These are phyloP conservation scores for Cucurbita argyrosperma DNA, from an alignment of 306 rosid species.

Conservation along the genomic window DNA sequence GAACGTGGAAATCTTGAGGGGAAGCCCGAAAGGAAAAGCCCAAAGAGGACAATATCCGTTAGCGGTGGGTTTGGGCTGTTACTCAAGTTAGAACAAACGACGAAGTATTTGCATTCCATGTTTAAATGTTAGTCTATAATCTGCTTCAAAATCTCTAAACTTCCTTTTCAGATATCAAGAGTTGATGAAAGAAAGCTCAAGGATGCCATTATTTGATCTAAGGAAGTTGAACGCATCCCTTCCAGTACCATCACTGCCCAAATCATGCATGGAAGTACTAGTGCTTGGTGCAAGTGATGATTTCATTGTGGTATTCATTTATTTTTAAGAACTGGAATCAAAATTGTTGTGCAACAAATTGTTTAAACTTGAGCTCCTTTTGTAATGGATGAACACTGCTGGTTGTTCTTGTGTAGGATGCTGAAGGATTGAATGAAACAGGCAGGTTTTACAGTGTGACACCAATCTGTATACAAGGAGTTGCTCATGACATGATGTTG, in stretches of 20 bases:
- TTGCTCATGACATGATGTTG: constrained; percentile 87
- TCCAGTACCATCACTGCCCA: constrained; percentile 58
- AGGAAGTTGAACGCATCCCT: constrained; percentile 78
- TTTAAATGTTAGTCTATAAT: background rate
- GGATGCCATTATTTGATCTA: constrained; percentile 81
- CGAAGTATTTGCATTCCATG: background rate
- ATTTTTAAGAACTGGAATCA: background rate
- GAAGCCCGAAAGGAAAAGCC: no score
- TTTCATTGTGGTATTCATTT: constrained; percentile 60
- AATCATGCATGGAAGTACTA: constrained; percentile 40
- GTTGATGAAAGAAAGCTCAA: constrained; percentile 85
- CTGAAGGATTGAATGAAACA: constrained; percentile 57
- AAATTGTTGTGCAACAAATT: background rate
- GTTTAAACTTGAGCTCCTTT: background rate
- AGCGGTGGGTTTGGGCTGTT: no score
- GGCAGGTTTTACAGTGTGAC: constrained; percentile 49
- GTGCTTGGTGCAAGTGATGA: constrained; percentile 71
- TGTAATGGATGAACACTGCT: background rate
- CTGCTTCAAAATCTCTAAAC: background rate
- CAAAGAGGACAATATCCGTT: no score
- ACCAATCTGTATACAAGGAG: constrained; percentile 39
- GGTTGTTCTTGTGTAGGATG: constrained; percentile 25
- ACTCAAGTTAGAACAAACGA: background rate
- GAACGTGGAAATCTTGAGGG: no score
- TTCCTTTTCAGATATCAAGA: constrained; percentile 51